Base-by-base conservation (phyloP, 345 rosid species). In the Brassica nigra region DNA sequence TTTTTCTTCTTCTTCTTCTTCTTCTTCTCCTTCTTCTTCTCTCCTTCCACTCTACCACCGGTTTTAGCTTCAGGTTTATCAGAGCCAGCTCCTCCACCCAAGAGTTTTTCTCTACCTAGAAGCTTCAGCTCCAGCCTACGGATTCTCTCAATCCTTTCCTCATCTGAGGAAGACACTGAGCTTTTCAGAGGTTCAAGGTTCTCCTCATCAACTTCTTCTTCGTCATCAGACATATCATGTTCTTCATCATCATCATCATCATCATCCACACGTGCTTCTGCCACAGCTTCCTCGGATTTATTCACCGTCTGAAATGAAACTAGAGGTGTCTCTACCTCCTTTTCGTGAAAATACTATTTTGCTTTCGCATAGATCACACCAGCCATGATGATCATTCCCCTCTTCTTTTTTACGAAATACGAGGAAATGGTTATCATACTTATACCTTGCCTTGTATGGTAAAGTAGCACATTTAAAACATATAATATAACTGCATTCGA, bases 1-100 rank as follows among this genome's bases (percentile, higher is more conserved):
- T n/a, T n/a, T n/a, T n/a, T n/a, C n/a, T n/a, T 42, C 78, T 84
- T 90, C 70, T 86, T 83, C 74, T 77, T 80, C 29, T 68, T 75
- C 76, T 69, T 80, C 14, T 79, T 69, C 27, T 80, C 36, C 64
- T 73, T 49, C 72, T 75, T 57, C 73, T 57, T 65, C 76, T 76
- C 76, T 20, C 12, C 80, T 71, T 65, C 74, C 4, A 23, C 74
- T 31, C 28, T n/a, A 65, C 33, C 6, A 75, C 68, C 64, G 3
- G 33, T 1, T 23, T 76, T 76, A 0, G 68, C 34, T 57, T 76
- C 67, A 36, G 57, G 27, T 76, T 57, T 15, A 55, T 37, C 62
- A 37, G 71, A 52, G 76, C 18, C 72, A 27, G 39, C 59, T 79
- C 82, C 82, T 23, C 68, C 74, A 18, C 74, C 28, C 54, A 66